Base-by-base conservation (phyloP, 176 grass and related monocot genomes). In the Zea luxurians region DNA sequence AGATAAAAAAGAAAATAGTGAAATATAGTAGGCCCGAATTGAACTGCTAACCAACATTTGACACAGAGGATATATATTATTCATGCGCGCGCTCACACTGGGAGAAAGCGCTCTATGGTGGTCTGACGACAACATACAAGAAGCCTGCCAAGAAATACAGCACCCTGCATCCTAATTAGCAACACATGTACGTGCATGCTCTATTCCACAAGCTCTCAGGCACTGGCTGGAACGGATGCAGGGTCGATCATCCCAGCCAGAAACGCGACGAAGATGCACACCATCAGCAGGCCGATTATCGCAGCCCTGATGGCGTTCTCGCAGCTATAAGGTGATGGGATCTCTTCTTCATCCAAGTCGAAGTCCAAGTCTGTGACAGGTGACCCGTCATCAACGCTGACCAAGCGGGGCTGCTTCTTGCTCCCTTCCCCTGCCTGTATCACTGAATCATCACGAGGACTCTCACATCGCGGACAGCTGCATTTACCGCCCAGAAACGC, bases 161-260 rank as follows among this genome's bases (percentile, higher is more conserved):
- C 34, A 73, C 34, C 64, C 47, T 79, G n/a, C 37, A 68, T 55
- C 15, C 58, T 74, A 70, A 6, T 38, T 38, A 78, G 48, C 70
- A 69, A 70, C 44, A 68, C 7, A 75, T 61, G 7, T 70, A 42
- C 27, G 27, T 27, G 27, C 27, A 27, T 27, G 27, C 27, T 27
- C 27, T 27, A 27, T 27, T 27, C 27, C 27, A 27, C 27, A 27
- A 27, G 27, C 27, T 48, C 43, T 71, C 61, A 58, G 45, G 61
- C 71, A 61, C 62, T 62, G 41, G 78, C 43, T 10, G 55, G 69
- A 18, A 88, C 10, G 1, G 82, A 71, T 69, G 75, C 17, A 4
- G 90, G 81, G 49, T 99, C 92, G 38, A 92, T 83, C 89, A 99
- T 91, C 74, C 92, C 96, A 42, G 86, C 81, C 21, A 95, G 78